Evolutionary conservation across 2,329 filamentous ascomycete genomes (phyloP), one percentile per base, ranked within the genome.

Genomic region (Talaromyces marneffei): DNA sequence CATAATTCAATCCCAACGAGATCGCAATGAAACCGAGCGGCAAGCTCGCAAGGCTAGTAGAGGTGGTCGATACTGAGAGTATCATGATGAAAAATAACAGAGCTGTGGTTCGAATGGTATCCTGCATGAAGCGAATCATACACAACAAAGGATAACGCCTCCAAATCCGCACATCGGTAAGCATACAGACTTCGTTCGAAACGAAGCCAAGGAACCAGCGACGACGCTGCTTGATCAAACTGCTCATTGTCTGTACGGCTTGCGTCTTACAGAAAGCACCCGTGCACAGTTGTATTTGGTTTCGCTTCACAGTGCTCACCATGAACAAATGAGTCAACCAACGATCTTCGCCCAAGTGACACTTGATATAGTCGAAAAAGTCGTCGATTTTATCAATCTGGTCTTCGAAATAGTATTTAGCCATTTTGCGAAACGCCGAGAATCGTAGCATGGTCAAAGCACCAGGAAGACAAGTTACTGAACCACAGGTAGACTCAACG

Each of bases 321-420:
- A 99, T 99, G 81, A 99, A 97, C 62, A 99, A 83, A 79, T 99
- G 94, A 1, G 93, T 99, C 61, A 97, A 83, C 92, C 93, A 97
- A 65, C 93, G 85, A 76, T 99, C 94, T 75, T 97, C 94, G 40
- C 94, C 94, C 46, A 97, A 78, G 77, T 97, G 92, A 69, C 90
- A 92, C 78, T 97, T 97, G 61, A 91, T 92, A 72, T 93, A 97
- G 73, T 99, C 93, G 71, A 99, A 99, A 12, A 97, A 81, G 74
- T 97, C 93, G 63, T 96, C 91, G 70, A 92, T 96, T 71, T 96
- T 90, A 74, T 96, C 93, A 4, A 92, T 91, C 74, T 96, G 96
- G 77, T 97, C 93, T 40, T 92, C 92, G 74, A 99, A 99, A 77
- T 99, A 97, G 77, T 96, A 96, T 72, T 95, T 96, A 70, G 93